phyloP scores from a whole-genome alignment of 208 protist genomes.

The Zelonia costaricensis region DNA sequence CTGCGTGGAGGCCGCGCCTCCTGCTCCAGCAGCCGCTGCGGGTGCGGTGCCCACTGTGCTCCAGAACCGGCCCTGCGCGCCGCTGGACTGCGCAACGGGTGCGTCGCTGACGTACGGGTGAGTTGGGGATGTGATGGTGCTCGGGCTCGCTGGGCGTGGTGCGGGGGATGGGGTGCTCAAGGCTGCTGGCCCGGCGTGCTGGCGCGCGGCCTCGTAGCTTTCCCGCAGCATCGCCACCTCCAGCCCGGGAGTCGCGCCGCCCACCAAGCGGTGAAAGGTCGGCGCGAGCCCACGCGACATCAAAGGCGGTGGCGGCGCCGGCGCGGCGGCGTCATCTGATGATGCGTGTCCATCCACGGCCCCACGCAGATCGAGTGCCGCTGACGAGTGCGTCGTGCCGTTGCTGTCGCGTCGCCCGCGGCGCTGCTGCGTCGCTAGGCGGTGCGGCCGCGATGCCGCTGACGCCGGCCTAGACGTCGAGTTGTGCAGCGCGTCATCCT shows the following conservation, averaged over 20 bases:
- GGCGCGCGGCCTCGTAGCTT: background rate
- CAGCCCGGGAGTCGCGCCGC: background rate
- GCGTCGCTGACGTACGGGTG: background rate
- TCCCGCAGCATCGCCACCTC: constrained; percentile 5
- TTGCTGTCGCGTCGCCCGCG: too few relatives aligned
- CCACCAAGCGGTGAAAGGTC: constrained; percentile 10
- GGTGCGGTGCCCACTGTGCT: too few relatives aligned
- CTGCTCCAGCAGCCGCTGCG: background rate
- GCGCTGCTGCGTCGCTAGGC: too few relatives aligned
- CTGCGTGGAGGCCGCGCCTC: background rate
- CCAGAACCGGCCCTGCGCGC: too few relatives aligned
- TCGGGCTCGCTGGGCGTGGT: background rate
- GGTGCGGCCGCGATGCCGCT: too few relatives aligned
- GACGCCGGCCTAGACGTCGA: too few relatives aligned
- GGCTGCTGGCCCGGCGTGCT: background rate
- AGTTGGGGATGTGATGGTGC: background rate
- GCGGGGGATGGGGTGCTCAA: background rate
- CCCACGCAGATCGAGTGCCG: too few relatives aligned
- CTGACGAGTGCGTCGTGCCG: too few relatives aligned
- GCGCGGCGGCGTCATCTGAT: background rate
- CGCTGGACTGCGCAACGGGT: too few relatives aligned
- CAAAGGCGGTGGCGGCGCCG: background rate
- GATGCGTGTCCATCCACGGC: background rate
- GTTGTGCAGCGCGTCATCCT: too few relatives aligned
- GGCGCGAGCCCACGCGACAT: background rate